phyloP scores from a whole-genome alignment of 176 grass and related monocot species.

The Panicum miliaceum region DNA sequence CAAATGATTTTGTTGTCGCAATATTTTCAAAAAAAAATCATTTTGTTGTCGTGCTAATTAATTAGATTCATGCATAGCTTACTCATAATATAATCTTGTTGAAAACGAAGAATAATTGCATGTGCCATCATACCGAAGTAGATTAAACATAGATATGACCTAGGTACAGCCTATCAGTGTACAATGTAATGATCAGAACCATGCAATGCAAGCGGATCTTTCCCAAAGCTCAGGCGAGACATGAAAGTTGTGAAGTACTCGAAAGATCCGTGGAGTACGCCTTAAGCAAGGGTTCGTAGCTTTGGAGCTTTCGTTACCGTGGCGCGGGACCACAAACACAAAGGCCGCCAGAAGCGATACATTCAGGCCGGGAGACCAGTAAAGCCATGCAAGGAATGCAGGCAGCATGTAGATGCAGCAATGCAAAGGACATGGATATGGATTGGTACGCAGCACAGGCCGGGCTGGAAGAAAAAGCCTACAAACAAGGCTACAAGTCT shows the following conservation, averaged over 20 bases:
- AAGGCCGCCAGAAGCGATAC: background rate
- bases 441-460: no score
- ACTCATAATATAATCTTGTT: background rate
- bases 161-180: background rate
- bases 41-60: background rate
- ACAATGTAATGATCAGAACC: background rate
- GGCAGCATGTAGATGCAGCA: background rate
- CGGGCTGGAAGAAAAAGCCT: no score
- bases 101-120: background rate
- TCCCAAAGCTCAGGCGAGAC: background rate
- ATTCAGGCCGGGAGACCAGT: background rate
- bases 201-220: background rate
- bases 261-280: constrained; percentile 47
- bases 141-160: background rate
- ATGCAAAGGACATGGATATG: no score
- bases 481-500: no score
- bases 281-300: constrained; percentile 32
- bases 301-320: background rate
- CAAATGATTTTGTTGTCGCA: background rate
- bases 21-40: no score
- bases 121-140: background rate
- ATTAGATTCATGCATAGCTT: no score
- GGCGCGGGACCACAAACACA: background rate
- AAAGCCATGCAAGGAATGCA: background rate
- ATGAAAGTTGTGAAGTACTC: constrained; percentile 11